Base-by-base conservation (phyloP, 495 filamentous ascomycete species). In the Friedmanniomyces endolithicus region DNA sequence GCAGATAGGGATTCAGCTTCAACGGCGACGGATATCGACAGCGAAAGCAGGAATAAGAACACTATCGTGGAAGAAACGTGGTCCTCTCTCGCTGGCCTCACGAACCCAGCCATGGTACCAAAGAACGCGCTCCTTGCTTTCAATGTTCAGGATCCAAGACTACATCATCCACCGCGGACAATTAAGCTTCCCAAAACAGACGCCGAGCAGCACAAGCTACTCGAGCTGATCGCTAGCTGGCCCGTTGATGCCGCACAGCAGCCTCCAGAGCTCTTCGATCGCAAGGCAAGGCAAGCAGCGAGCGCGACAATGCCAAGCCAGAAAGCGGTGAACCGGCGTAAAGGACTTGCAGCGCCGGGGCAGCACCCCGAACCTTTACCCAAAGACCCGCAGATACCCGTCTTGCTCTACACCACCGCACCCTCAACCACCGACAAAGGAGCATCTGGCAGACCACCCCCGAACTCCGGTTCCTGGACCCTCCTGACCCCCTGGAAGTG, bases 401-500 rank as follows among this genome's bases (percentile, higher is more conserved):
- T 94, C 27, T 75, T 95, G 12, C 69, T 89, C 22, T 68, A 86
- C 11, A 75, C 85, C 29, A 19, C 37, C 14, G 75, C 77, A 11
- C 29, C 49, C 31, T 6, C 49, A 64, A 74, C 27, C 22, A 27
- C 56, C 67, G 14, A 56, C 63, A 34, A 63, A n/a, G 65, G n/a
- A 14, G 47, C 19, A 25, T 17, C 27, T 3, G 6, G 43, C 19
- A 22, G 24, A 34, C 24, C 31, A n/a, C 1, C n/a, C 4, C 71
- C 73, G 11, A 65, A 68, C 0, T 82, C 83, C 44, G 84, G 85
- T 0, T 80, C 73, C 1, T 97, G 90, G 89, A 94, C 85, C 0
- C 61, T 98, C 1, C 74, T 97, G 29, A 72, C 92, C 2, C 92
- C 92, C 0, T 97, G 92, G 90, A 90, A 88, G 63, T 95, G 88